phyloP scores from a whole-genome alignment of 148 eudicot genomes.

The Rheum nobile region DNA sequence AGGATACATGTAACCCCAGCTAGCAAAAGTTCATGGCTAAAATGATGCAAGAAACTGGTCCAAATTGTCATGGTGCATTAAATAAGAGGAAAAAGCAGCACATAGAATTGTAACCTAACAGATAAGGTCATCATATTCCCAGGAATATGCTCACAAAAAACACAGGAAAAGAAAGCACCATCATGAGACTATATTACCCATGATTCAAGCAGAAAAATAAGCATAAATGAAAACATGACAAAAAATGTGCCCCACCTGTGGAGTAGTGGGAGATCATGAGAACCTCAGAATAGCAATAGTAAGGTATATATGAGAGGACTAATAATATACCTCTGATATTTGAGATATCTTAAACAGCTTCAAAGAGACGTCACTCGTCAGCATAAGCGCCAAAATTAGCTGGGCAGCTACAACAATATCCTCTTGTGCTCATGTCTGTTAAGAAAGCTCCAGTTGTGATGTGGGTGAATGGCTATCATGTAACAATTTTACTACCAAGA shows the following conservation, averaged over 20 bases:
- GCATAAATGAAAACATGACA: background rate
- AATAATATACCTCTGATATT: slow-evolving; percentile 1
- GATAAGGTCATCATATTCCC: background rate
- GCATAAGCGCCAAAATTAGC: background rate
- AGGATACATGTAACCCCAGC: background rate
- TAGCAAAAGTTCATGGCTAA: background rate
- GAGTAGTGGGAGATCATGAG: background rate
- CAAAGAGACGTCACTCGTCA: background rate
- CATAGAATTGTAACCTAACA: background rate
- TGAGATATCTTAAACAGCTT: background rate
- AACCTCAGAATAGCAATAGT: background rate
- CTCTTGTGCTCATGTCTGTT: background rate
- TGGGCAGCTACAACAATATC: background rate
- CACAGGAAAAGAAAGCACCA: background rate
- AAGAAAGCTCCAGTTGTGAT: background rate
- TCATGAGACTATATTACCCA: background rate
- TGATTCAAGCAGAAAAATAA: background rate
- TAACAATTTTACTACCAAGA: too few relatives aligned
- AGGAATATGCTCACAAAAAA: slow-evolving; percentile 3
- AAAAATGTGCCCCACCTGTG: background rate
- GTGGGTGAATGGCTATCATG: background rate
- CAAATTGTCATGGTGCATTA: background rate
- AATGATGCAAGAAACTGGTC: background rate
- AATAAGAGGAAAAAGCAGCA: background rate
- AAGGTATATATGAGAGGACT: background rate